Base-by-base conservation (phyloP, 192 early-diverging fungal species). In the Coemansia aciculifera region DNA sequence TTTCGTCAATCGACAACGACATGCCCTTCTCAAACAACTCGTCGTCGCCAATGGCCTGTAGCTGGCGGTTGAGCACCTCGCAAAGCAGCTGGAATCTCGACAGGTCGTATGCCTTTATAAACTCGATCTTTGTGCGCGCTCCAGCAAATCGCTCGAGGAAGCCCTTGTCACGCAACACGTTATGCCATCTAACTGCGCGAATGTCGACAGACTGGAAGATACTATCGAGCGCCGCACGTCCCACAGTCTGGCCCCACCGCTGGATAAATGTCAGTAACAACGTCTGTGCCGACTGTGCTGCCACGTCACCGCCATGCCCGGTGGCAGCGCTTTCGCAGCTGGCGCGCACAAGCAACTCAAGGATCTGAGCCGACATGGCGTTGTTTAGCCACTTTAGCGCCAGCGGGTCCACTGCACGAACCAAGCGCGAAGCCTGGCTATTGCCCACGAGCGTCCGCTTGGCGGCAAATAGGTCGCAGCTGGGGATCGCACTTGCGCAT, bases 11-110 rank as follows among this genome's bases (percentile, higher is more conserved):
- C 15, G 74, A 70, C 24, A 73, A 74, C 11, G 71, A 71, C 60
- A 71, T 77, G 2, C 67, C 60, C 40, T 87, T 77, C 29, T 87
- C 82, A 66, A 91, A 89, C 67, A 97, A 87, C 76, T 98, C 95
- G 56, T 94, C 90, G 75, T 98, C 96, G 12, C 91, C 91, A 44
- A 93, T 86, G 0, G 91, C 94, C 59, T 90, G 74, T 11, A 98
- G 69, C 72, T 90, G 77, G 31, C 88, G 84, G 72, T 85, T 87
- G 56, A 91, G 87, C 5, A 91, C 67, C 66, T 96, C 94, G 49
- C 89, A 87, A 17, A 95, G 66, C 9, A 96, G 78, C 15, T 87
- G 83, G 21, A 95, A 64, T 15, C 57, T 54, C 24, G 67, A 54
- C 59, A 82, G 37, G 11, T 71, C 57, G 23, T 65, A 51, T n/a